phyloP scores from a whole-genome alignment of 495 filamentous ascomycete species.

The Penicillium verhagenii region DNA sequence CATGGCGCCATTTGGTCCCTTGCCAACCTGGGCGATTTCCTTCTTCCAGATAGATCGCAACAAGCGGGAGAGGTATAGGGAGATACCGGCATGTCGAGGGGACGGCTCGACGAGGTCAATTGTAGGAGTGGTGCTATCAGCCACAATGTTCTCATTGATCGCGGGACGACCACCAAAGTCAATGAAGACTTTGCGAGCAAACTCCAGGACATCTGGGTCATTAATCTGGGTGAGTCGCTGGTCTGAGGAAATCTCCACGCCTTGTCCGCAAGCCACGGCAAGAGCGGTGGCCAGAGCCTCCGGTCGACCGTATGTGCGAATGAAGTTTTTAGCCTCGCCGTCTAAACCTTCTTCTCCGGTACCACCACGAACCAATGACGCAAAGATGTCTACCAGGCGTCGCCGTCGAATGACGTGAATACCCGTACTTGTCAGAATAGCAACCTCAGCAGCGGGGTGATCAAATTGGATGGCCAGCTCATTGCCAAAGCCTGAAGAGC shows the following conservation, averaged over 20 bases:
- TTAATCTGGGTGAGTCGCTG: constrained; percentile 64
- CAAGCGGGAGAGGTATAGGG: constrained; percentile 81
- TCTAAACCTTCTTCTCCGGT: constrained; percentile 78
- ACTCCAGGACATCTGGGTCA: constrained; percentile 80
- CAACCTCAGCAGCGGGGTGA: constrained; percentile 73
- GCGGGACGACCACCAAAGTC: constrained; percentile 82
- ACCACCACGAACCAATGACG: constrained; percentile 68
- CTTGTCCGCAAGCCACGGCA: constrained; percentile 94
- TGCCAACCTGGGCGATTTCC: constrained; percentile 54
- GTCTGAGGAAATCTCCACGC: constrained; percentile 70
- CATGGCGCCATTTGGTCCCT: constrained; percentile 52
- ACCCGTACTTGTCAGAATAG: constrained; percentile 85
- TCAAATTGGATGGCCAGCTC: constrained; percentile 95
- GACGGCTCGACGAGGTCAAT: constrained; percentile 84
- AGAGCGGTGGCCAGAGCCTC: constrained; percentile 89
- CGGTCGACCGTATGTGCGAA: constrained; percentile 74
- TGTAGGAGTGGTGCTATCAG: constrained; percentile 58
- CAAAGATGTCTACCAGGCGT: constrained; percentile 90
- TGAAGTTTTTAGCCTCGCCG: constrained; percentile 76
- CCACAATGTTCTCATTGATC: constrained; percentile 66
- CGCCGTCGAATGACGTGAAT: constrained; percentile 80
- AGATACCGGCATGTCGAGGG: constrained; percentile 81
- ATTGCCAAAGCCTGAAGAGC: constrained; percentile 85
- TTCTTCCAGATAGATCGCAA: constrained; percentile 84
- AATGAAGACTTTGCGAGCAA: constrained; percentile 82